A percentile compares a stretch with the other conserved stretches of the same genome.
Conservation (phyloP, 257 asterid species). For the Nicotiana noctiflora region DNA sequence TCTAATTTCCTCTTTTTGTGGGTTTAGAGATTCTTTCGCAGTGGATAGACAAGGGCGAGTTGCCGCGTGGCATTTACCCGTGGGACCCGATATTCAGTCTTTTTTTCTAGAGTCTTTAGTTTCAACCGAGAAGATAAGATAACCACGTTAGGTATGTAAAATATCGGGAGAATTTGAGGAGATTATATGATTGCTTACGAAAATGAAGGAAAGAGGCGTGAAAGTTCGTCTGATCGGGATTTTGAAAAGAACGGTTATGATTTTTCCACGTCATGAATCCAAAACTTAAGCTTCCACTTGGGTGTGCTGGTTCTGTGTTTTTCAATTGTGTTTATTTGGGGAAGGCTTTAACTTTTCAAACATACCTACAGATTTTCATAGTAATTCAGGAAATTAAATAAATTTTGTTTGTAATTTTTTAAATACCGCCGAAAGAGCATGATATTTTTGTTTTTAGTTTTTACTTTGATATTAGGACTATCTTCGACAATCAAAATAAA, state of each 20-base stretch:
- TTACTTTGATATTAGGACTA: too few relatives aligned
- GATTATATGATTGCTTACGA: background rate
- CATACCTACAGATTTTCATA: background rate
- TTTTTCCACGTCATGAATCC: background rate
- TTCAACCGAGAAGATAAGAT: constrained; percentile 9
- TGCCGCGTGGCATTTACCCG: constrained; percentile 31
- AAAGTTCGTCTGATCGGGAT: background rate
- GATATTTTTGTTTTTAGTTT: too few relatives aligned
- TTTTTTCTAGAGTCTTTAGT: background rate
- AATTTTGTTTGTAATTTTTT: too few relatives aligned
- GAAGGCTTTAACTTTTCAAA: background rate
- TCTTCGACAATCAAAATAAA: too few relatives aligned
- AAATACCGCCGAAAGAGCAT: too few relatives aligned
- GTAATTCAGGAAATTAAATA: accelerated
- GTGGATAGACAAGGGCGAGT: constrained; percentile 18
- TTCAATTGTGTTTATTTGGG: background rate
- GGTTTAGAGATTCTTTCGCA: constrained; percentile 15
- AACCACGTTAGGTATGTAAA: background rate
- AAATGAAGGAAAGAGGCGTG: background rate
- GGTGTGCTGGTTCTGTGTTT: background rate
- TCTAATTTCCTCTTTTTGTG: background rate
- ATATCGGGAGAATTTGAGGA: constrained; percentile 16
- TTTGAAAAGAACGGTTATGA: background rate
- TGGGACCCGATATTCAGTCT: constrained; percentile 13
- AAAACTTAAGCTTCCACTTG: background rate